Conservation (phyloP, 495 filamentous ascomycete species). For the Filosporella fistucella region DNA sequence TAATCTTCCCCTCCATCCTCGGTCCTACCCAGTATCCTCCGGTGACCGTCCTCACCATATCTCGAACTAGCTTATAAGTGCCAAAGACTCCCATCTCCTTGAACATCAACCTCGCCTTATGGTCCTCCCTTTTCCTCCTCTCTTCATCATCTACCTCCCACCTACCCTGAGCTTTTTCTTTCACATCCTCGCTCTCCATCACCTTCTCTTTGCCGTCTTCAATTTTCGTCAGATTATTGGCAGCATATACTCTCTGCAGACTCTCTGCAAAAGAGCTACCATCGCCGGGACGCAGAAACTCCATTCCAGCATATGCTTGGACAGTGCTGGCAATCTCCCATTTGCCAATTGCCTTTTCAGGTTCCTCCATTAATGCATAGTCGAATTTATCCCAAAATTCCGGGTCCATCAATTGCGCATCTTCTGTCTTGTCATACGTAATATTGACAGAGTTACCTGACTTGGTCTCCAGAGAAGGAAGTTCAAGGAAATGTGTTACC, state of each 20-base stretch:
- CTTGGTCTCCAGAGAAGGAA: slow-evolving; percentile 8
- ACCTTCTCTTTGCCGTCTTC: slow-evolving; percentile 8
- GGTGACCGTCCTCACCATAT: slow-evolving; percentile 32
- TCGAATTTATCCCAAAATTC: slow-evolving; percentile 80
- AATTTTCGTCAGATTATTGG: slow-evolving; percentile 22
- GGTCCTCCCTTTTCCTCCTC: slow-evolving; percentile 26
- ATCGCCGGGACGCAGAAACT: slow-evolving; percentile 52
- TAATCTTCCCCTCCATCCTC: slow-evolving; percentile 52
- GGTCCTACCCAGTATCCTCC: slow-evolving; percentile 62
- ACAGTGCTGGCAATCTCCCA: slow-evolving; percentile 73
- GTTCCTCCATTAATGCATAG: slow-evolving; percentile 72
- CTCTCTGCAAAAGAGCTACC: slow-evolving; percentile 18
- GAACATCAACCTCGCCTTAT: slow-evolving; percentile 9
- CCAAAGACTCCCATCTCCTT: slow-evolving; percentile 14
- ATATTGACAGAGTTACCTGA: slow-evolving; percentile 24
- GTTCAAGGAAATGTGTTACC: slow-evolving; percentile 78
- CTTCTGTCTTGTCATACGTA: slow-evolving; percentile 60
- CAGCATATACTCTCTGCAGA: slow-evolving; percentile 24
- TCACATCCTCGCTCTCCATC: slow-evolving; percentile 18
- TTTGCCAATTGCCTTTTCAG: slow-evolving; percentile 48
- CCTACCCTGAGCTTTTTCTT: slow-evolving; percentile 4
- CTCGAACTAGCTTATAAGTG: slow-evolving; percentile 23
- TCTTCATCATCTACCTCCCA: slow-evolving; percentile 2
- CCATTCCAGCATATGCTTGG: slow-evolving; percentile 66
- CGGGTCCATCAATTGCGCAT: slow-evolving; percentile 47